A percentile compares a stretch with the other conserved stretches of the same genome.
phyloP scores from a whole-genome alignment of 495 filamentous ascomycete species.

The Tetracladium setigerum region DNA sequence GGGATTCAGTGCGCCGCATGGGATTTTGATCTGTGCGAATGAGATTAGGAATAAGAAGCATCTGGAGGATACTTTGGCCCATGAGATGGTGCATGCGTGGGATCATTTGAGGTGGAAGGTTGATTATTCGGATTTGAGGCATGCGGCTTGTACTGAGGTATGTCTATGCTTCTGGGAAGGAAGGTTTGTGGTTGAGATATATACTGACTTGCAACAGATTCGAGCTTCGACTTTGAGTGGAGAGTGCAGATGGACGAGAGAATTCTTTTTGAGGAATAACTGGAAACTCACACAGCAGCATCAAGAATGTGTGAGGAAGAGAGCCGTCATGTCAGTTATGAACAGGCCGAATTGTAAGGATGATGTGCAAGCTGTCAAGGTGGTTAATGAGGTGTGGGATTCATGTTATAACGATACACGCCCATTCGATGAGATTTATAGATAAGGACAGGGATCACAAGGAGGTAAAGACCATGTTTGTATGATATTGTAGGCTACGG shows the following conservation, averaged over 20 bases:
- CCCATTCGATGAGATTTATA: slow-evolving; percentile 94
- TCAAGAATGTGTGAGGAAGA: slow-evolving; percentile 79
- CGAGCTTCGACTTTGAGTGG: slow-evolving; percentile 85
- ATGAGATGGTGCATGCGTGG: slow-evolving; percentile 97
- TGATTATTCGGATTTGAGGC: slow-evolving; percentile 69
- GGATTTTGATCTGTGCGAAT: slow-evolving; percentile 88
- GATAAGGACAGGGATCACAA: too few relatives aligned
- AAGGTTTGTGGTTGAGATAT: too few relatives aligned
- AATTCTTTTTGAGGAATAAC: slow-evolving; percentile 74
- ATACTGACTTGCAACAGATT: slow-evolving; percentile 51
- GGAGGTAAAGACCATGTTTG: too few relatives aligned
- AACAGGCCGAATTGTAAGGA: slow-evolving; percentile 73
- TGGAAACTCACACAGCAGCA: slow-evolving; percentile 87
- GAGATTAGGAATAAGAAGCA: slow-evolving; percentile 65
- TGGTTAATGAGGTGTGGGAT: slow-evolving; percentile 96
- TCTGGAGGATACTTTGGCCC: slow-evolving; percentile 87
- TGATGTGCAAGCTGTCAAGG: slow-evolving; percentile 75
- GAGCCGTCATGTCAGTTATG: slow-evolving; percentile 70
- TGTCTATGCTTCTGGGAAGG: slow-evolving; percentile 9
- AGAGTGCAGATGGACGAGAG: slow-evolving; percentile 85
- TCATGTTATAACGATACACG: slow-evolving; percentile 91
- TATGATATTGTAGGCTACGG: too few relatives aligned
- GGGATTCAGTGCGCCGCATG: slow-evolving; percentile 76
- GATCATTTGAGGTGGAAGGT: slow-evolving; percentile 89
- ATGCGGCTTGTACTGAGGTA: slow-evolving; percentile 95